These are phyloP conservation scores for Fraxinus sp. DNA, from an alignment of 305 asterid genomes.

Conservation along the genomic window DNA sequence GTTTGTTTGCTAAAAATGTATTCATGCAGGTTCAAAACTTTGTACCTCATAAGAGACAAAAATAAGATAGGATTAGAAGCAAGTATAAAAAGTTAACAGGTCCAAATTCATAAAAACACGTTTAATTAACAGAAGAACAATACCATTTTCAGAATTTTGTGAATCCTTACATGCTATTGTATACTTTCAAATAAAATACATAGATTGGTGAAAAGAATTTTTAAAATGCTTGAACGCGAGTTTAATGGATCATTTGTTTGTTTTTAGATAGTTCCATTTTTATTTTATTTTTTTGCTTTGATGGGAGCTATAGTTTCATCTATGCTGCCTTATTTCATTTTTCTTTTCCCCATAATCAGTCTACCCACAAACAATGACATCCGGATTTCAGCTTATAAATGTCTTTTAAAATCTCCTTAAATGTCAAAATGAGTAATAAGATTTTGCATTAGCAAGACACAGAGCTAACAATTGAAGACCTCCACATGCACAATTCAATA, in stretches of 20 bases:
- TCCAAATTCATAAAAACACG: background rate
- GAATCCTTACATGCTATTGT: background rate
- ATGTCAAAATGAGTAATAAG: background rate
- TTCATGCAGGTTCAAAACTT: conserved; percentile 1
- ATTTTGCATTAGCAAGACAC: background rate
- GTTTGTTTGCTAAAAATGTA: background rate
- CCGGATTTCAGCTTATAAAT: background rate
- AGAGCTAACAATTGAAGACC: background rate
- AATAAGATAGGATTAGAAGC: conserved; percentile 3
- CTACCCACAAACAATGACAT: background rate
- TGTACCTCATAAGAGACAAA: background rate
- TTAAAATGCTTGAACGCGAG: background rate
- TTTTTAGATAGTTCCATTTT: background rate
- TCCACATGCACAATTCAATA: background rate
- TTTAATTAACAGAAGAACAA: background rate
- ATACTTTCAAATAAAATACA: background rate
- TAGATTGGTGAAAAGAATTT: background rate
- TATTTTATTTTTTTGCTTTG: background rate
- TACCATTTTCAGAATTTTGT: background rate
- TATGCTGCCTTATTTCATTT: background rate
- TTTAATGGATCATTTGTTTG: background rate
- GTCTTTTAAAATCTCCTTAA: background rate
- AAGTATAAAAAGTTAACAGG: background rate
- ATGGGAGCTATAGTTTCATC: background rate
- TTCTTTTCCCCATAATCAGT: background rate